These are phyloP conservation scores for Colletotrichum costaricense DNA, from an alignment of 2,329 filamentous ascomycete species.

Conservation along the genomic window DNA sequence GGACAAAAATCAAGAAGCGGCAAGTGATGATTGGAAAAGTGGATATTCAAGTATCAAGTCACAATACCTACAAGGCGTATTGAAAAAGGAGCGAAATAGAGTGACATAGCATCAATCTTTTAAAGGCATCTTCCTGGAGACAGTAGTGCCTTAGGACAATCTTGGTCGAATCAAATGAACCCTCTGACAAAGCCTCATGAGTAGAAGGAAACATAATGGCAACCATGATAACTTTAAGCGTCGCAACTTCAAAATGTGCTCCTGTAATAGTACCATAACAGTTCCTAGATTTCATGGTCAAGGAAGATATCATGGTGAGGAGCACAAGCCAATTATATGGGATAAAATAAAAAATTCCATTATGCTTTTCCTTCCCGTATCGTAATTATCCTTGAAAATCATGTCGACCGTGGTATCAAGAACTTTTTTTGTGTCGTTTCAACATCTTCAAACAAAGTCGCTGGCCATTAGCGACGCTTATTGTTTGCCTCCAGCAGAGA, in stretches of 20 bases:
- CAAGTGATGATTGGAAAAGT: background rate
- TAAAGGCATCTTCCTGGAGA: constrained; percentile 12
- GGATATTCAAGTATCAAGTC: background rate
- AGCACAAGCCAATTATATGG: background rate
- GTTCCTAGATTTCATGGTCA: too few species aligned
- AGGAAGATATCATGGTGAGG: too few species aligned
- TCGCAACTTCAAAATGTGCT: background rate
- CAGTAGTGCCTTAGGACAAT: background rate
- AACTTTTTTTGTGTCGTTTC: constrained; percentile 30
- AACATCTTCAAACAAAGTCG: constrained; percentile 17
- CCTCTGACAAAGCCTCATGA: background rate
- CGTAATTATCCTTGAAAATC: background rate
- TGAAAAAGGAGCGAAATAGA: background rate
- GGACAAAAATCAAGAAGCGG: background rate
- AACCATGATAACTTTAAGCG: background rate
- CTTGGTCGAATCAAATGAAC: background rate
- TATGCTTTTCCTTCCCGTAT: background rate
- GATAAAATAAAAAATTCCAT: background rate
- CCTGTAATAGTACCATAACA: too few species aligned
- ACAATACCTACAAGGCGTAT: background rate
- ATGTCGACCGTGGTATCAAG: constrained; percentile 23
- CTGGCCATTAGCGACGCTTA: background rate
- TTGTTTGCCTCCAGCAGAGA: background rate
- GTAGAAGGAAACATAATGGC: background rate
- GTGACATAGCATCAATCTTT: background rate